Evolutionary conservation across 805 yeast genomes (phyloP), one percentile per base, ranked within the genome.

Genomic region (Diddensiella transvaalensis): DNA sequence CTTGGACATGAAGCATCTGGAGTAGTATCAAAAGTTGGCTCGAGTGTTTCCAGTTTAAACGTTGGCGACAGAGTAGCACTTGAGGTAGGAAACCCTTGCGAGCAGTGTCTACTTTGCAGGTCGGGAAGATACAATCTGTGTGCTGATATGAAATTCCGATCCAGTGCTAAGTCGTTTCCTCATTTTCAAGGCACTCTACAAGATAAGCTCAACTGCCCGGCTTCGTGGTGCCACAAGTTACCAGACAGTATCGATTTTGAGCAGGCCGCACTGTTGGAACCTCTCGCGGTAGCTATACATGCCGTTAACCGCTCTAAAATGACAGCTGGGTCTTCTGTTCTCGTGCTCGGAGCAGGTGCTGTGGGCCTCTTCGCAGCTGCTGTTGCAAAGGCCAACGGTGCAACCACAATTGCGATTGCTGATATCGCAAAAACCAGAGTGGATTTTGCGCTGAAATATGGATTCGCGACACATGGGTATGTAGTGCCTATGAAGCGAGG

Each of bases 1-100:
- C 69, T 87, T 57, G 96, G 96, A 37, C 96, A 88, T 62, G 96
- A 88, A 62, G 81, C 91, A 4, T 71, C 91, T 3, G 96, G 96
- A 46, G 70, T 80, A 21, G 82, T 88, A 40, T 79, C 75, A 17
- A 82, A 83, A 57, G 77, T 85, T 37, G 96, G 96, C 3, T 50
- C 73, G 1, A 75, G 63, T 0, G 96, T 88, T 32, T 78, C 76
- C 2, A 63, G 72, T 13, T 73, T 87, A 49, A 78, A 83, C 60
- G 80, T 82, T 18, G 96, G 96, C 44, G 96, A 88, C 65, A 75
- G 76, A 53, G 96, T 88, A 33, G 95, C 96, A 6, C 78, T 90
- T 57, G 96, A 88, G 63, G 93, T 93, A 3, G 95, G 95, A 55
- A 71, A 83, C 52, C 93, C 95, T 17, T 82, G 89, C 43, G 73